Base-by-base conservation (phyloP, 202 grass and related monocot genomes). In the Elaeis oleifera region DNA sequence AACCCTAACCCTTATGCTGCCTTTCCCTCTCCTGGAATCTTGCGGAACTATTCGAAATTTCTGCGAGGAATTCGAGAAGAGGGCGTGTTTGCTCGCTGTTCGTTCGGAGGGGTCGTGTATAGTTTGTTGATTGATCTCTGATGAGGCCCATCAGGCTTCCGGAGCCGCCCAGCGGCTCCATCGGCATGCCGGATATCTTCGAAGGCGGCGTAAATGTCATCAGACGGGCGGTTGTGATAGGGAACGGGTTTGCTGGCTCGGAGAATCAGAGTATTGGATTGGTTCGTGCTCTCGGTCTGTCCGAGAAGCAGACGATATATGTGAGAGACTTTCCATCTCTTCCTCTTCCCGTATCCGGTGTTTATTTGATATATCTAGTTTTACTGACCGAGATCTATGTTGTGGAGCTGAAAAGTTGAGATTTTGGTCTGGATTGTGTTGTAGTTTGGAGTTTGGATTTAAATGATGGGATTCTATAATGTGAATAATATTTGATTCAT, bases 61-160 rank as follows among this genome's bases (percentile, higher is more conserved):
- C 8, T 44, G 8, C 36, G 9, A 13, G 9, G 36, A 44, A 14
- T 44, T 14, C 36, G 9, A 44, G 11, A 14, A 44, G 36, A 13
- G 36, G 36, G 36, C 36, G 36, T 9, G 9, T 44, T 14, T 44
- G 36, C 36, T 14, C 9, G 36, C 36, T 44, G 36, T 14, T 44
- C 36, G 36, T 14, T 44, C 36, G 36, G 8, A 44, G 36, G 9
- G 9, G 9, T 13, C 11, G 9, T 44, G 36, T 44, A 13, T 44
- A 44, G 36, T 44, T 44, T 44, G 1, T 44, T 44, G 36, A 44
- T 44, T 13, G 36, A 44, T 44, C 36, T 3, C 36, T 15, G 73
- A 96, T 96, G 90, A 79, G 84, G 63, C 86, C 84, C 18, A 90
- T 96, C 71, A 78, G 90, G 63, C 81, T 96, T 13, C 86, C 86